Base-by-base conservation (phyloP, 192 early-diverging fungal genomes). In the Jimgerdemannia lactiflua region DNA sequence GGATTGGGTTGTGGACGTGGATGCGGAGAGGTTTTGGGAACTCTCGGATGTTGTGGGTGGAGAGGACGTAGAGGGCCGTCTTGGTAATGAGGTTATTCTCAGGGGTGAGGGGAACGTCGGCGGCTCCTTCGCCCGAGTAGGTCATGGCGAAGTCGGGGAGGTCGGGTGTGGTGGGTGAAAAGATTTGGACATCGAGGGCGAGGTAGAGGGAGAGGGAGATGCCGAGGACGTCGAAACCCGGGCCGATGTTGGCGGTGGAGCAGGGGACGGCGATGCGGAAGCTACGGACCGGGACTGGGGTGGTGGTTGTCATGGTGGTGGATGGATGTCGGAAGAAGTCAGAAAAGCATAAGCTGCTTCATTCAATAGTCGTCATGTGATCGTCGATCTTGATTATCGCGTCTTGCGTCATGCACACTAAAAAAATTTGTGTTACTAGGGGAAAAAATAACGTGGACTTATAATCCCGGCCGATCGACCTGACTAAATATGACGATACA, bases 211-310 rank as follows among this genome's bases (percentile, higher is more conserved):
- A 94, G 19, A 98, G 91, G 41, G 95, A 92, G 4, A 95, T 88
- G 39, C 98, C 98, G 54, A 99, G 88, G 29, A 94, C 92, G 80
- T 99, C 98, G 80, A 97, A 99, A 49, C 98, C 98, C 18, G 97
- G 96, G 17, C 98, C 98, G 67, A 99, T 92, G 82, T 99, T 99
- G 71, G 98, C 93, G n/a, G 98, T 94, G 9, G 97, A 97, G 40
- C 93, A 92, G 6, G 98, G 97, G n/a, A 97, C 95, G 29, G 79
- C 85, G 81, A 99, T 95, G 69, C 83, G 77, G 73, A 88, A 85
- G 74, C 84, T 86, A 67, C 77, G 81, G 49, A 59, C 14, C 0
- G 49, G 49, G 2, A 14, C 49, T 59, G 49, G 64, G 59, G 49
- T 2, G 49, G 49, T 59, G 59, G 49, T 59, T 6, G 49, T 59